These are phyloP conservation scores for Botrytis hyacinthi DNA, from an alignment of 2,329 filamentous ascomycete species.

Conservation along the genomic window DNA sequence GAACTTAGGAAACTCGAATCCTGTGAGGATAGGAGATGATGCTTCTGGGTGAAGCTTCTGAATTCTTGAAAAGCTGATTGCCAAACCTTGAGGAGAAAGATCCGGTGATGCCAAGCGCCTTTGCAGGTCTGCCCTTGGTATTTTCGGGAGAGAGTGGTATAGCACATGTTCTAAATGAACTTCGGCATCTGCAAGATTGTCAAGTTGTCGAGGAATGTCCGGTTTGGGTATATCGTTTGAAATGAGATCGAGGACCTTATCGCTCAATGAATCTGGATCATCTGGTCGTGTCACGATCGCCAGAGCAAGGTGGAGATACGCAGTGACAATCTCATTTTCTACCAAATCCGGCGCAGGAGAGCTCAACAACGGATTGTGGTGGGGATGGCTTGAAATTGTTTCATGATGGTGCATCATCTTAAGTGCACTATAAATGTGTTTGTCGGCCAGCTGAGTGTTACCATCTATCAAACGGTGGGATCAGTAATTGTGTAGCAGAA, in stretches of 20 bases:
- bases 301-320: conserved; percentile 30
- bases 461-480: conserved; percentile 14
- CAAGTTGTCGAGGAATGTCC: conserved; percentile 3
- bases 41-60: conserved; percentile 18
- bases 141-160: conserved; percentile 18
- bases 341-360: conserved; percentile 22
- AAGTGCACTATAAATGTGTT: conserved; percentile 25
- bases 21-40: conserved; percentile 17
- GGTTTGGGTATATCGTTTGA: conserved; percentile 16
- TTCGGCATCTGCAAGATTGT: conserved; percentile 17
- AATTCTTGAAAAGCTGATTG: conserved; percentile 19
- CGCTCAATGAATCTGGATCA: conserved; percentile 12
- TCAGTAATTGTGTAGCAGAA: neutral
- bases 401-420: conserved; percentile 26
- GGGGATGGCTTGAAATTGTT: conserved; percentile 11
- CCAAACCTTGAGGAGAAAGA: conserved; percentile 21
- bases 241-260: conserved; percentile 23
- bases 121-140: conserved; percentile 17
- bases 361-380: neutral
- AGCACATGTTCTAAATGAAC: conserved; percentile 15
- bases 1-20: conserved; percentile 18
- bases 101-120: conserved; percentile 17
- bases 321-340: conserved; percentile 28
- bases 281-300: conserved; percentile 19
- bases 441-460: conserved; percentile 23